These are phyloP conservation scores for Venturiaceae sp. DNA, from an alignment of 2,329 filamentous ascomycete genomes.

Conservation along the genomic window DNA sequence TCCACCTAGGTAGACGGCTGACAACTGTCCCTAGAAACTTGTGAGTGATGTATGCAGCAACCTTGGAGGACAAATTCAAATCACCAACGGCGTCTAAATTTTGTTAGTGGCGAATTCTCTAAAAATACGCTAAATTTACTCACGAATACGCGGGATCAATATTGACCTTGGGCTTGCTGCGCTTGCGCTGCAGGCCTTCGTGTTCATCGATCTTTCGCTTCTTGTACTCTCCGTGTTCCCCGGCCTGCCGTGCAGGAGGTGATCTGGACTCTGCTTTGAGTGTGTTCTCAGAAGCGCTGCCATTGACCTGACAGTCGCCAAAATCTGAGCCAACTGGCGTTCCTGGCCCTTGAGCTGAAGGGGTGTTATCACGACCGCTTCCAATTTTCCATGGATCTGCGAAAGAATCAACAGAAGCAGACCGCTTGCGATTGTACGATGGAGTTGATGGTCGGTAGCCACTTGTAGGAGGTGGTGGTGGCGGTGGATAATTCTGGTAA, in stretches of 20 bases:
- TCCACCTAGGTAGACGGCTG: too few relatives aligned
- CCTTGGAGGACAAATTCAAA: background rate
- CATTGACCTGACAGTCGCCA: conserved; percentile 1
- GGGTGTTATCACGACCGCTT: background rate
- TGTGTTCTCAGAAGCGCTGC: background rate
- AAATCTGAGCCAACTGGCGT: conserved; percentile 5
- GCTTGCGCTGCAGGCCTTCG: background rate
- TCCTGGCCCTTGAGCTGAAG: background rate
- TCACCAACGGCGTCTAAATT: background rate
- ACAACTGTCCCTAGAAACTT: background rate
- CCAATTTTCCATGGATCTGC: conserved; percentile 2
- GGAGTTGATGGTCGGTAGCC: background rate
- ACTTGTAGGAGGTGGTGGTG: background rate
- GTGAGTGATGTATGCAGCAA: background rate
- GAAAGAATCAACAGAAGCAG: background rate
- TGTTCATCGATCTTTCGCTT: background rate
- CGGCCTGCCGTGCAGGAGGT: background rate
- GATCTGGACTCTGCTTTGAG: background rate
- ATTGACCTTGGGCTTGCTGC: background rate
- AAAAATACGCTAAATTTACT: background rate
- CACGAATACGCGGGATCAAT: background rate
- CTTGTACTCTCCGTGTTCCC: background rate
- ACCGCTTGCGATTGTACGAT: background rate
- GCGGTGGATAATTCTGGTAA: background rate
- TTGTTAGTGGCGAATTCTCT: background rate